Evolutionary conservation across 1,139 yeast genomes (phyloP).

Genomic region (Geotrichum cucujoidarum): DNA sequence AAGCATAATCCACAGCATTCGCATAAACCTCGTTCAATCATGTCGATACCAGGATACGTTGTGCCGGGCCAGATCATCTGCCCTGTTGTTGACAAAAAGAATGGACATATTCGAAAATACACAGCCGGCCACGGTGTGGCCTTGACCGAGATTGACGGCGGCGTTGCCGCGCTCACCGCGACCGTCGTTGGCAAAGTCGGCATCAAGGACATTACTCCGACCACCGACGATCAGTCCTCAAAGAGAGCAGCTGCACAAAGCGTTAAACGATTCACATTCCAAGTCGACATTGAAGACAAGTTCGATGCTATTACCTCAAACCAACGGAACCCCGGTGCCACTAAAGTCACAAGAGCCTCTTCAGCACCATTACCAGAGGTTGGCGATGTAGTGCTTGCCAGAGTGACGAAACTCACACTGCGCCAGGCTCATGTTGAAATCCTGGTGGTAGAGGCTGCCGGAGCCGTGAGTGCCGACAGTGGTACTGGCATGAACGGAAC

Average conservation of each 20-base stretch:
- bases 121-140: slow-evolving; percentile 38
- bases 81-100: slow-evolving; percentile 39
- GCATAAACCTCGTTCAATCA: not conserved
- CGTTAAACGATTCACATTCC: slow-evolving; percentile 24
- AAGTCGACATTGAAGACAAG: slow-evolving; percentile 38
- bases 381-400: slow-evolving; percentile 75
- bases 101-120: slow-evolving; percentile 12
- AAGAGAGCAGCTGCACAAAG: not conserved
- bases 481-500: slow-evolving; percentile 66
- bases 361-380: slow-evolving; percentile 64
- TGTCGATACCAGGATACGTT: slow-evolving; percentile 43
- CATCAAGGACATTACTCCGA: slow-evolving; percentile 10
- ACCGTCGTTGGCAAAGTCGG: slow-evolving; percentile 60
- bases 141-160: slow-evolving; percentile 22
- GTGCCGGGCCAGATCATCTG: slow-evolving; percentile 74
- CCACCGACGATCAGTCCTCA: not conserved
- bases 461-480: slow-evolving; percentile 54
- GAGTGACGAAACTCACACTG: slow-evolving; percentile 60
- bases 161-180: slow-evolving; percentile 49
- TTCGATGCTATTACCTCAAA: slow-evolving; percentile 26
- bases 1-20: not conserved
- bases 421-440: slow-evolving; percentile 82
- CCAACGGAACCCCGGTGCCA: slow-evolving; percentile 24
- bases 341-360: slow-evolving; percentile 28
- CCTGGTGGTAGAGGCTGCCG: slow-evolving; percentile 66